These are phyloP conservation scores for Quercus aquifolioides DNA, from an alignment of 306 rosid genomes.

Conservation along the genomic window DNA sequence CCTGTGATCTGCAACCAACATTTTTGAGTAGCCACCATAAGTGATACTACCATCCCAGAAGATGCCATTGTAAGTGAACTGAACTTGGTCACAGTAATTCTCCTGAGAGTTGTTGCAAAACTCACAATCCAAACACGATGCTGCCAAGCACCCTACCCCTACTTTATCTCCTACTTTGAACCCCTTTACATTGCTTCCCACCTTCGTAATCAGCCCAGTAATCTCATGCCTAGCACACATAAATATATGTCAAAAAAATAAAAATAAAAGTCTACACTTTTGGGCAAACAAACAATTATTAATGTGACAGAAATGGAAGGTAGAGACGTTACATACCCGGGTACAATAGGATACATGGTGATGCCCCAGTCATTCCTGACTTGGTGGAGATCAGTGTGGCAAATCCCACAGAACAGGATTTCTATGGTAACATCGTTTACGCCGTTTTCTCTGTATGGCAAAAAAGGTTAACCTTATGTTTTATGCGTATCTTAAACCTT, in stretches of 20 bases:
- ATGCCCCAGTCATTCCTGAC: constrained; percentile 68
- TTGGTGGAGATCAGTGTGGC: constrained; percentile 74
- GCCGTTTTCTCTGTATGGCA: constrained; percentile 56
- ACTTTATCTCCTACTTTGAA: constrained; percentile 63
- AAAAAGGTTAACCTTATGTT: not conserved
- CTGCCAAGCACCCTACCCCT: constrained; percentile 74
- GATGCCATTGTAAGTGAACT: constrained; percentile 55
- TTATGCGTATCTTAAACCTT: not conserved
- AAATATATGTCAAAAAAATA: not conserved
- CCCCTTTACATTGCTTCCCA: constrained; percentile 57
- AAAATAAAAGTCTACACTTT: not conserved
- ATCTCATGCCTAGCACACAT: constrained; percentile 59
- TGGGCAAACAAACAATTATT: not conserved
- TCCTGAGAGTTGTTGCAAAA: constrained; percentile 45
- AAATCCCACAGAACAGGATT: constrained; percentile 65
- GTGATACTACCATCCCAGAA: constrained; percentile 89
- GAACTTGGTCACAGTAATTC: constrained; percentile 53
- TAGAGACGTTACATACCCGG: constrained; percentile 40
- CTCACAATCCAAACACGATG: constrained; percentile 64
- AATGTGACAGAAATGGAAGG: too few relatives aligned
- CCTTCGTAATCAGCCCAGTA: constrained; percentile 54
- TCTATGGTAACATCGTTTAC: constrained; percentile 55
- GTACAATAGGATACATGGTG: constrained; percentile 74
- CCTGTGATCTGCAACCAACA: constrained; percentile 70
- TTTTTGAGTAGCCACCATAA: constrained; percentile 70